These are phyloP conservation scores for Chlamydomonas eustigma DNA, from an alignment of 139 green algal species.

Conservation along the genomic window DNA sequence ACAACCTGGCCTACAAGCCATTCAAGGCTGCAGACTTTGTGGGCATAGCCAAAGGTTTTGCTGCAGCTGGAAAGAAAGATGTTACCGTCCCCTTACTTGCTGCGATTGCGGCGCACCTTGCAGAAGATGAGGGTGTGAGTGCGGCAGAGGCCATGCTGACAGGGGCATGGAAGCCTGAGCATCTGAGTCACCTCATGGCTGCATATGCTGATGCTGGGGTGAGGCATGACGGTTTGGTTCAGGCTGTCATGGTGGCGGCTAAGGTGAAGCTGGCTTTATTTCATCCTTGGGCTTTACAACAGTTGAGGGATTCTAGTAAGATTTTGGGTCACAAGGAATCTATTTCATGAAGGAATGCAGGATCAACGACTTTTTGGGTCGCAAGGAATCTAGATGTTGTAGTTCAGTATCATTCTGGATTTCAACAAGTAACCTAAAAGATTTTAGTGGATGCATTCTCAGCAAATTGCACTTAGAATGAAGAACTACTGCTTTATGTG, in stretches of 20 bases:
- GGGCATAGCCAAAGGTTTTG: neutral
- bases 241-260: neutral
- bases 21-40: constrained; percentile 6
- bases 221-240: neutral
- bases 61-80: neutral
- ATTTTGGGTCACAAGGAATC: neutral
- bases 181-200: neutral
- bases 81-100: neutral
- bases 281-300: neutral
- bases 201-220: neutral
- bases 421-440: too few relatives aligned
- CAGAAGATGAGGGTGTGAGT: neutral
- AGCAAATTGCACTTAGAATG: too few relatives aligned
- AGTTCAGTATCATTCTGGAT: too few relatives aligned
- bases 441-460: too few relatives aligned
- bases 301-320: neutral
- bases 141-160: neutral
- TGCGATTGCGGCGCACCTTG: neutral
- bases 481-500: too few relatives aligned
- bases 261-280: neutral
- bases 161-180: neutral
- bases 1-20: neutral
- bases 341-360: too few relatives aligned
- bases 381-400: too few relatives aligned
- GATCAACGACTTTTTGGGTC: too few relatives aligned